Evolutionary conservation across 805 yeast genomes (phyloP).

Genomic region (Cyberlindnera saturnus): DNA sequence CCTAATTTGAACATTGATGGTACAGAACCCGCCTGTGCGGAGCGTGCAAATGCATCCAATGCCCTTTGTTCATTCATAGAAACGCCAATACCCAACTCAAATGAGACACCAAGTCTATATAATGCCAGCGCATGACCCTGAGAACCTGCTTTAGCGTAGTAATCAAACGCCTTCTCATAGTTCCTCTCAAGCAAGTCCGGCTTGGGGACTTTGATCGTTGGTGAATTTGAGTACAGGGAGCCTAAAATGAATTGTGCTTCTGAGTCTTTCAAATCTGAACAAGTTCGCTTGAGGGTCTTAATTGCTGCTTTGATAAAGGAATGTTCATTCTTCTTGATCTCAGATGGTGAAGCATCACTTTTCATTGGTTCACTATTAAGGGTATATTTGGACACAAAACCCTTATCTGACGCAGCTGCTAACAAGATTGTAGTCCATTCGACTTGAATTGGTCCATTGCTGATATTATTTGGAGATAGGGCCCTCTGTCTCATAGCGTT

Average conservation of each 20-base stretch:
- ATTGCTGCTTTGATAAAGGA: slow-evolving; percentile 52
- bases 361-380: slow-evolving; percentile 41
- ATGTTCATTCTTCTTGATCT: slow-evolving; percentile 45
- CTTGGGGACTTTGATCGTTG: slow-evolving; percentile 37
- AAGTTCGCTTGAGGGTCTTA: slow-evolving; percentile 53
- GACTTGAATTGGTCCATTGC: slow-evolving; percentile 42
- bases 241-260: slow-evolving; percentile 58
- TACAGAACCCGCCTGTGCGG: slow-evolving; percentile 56
- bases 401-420: slow-evolving; percentile 37
- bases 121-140: slow-evolving; percentile 54
- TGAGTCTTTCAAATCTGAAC: slow-evolving; percentile 41
- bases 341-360: slow-evolving; percentile 32
- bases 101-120: slow-evolving; percentile 65
- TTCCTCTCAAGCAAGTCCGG: slow-evolving; percentile 46
- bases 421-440: slow-evolving; percentile 56
- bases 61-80: slow-evolving; percentile 40
- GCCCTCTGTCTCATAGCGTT: slow-evolving; percentile 18
- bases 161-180: slow-evolving; percentile 54
- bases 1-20: slow-evolving; percentile 74
- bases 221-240: slow-evolving; percentile 52
- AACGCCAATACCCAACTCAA: slow-evolving; percentile 59
- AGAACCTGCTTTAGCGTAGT: slow-evolving; percentile 53
- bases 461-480: slow-evolving; percentile 30
- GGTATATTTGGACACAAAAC: slow-evolving; percentile 37
- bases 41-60: slow-evolving; percentile 46